Evolutionary conservation across 768 basidiomycete genomes (phyloP), one percentile per base, ranked within the genome.

Genomic region (Lactarius quietus): DNA sequence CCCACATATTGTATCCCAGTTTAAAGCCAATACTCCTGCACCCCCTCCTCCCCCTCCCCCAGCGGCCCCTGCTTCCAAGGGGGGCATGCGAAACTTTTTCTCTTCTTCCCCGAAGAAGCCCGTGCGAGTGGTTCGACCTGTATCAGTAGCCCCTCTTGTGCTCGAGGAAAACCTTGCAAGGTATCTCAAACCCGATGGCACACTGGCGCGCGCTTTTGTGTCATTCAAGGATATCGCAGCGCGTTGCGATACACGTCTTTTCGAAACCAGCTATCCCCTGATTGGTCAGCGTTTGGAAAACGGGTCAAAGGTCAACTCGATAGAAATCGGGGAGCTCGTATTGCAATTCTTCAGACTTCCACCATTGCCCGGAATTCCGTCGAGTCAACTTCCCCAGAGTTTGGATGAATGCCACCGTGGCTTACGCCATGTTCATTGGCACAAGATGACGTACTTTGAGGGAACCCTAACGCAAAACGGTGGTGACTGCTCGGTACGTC

Each of bases 401-500:
- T 79, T 98, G 70, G 95, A 98, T 61, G 96, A 98, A 72, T 95
- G 93, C 71, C 83, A 89, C 70, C 85, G 92, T 17, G 95, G 96
- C 1, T 78, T 98, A 68, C 80, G 92, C 65, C 90, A 95, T 71
- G 87, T 93, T 62, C 88, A 89, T 41, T 97, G 94, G 95, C 94
- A 96, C 72, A 95, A 95, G 78, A 84, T 89, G 69, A 92, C 93
- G 26, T 95, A 96, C 76, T 93, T 92, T 76, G 91, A 97, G 75
- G 94, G 96, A 31, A 88, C 86, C 0, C 76, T 98, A 69, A 98
- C 96, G 17, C 96, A 98, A 79, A 85, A 82, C 68, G 96, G 96
- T 18, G 96, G 95, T 12, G 96, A 96, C 73, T 97, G 95, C 74
- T 82, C 79, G 67, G 95, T 97, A 76, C 73, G 92, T n/a, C 48